phyloP scores from a whole-genome alignment of 371 early-diverging fungal genomes.

The Coemansia sp. region DNA sequence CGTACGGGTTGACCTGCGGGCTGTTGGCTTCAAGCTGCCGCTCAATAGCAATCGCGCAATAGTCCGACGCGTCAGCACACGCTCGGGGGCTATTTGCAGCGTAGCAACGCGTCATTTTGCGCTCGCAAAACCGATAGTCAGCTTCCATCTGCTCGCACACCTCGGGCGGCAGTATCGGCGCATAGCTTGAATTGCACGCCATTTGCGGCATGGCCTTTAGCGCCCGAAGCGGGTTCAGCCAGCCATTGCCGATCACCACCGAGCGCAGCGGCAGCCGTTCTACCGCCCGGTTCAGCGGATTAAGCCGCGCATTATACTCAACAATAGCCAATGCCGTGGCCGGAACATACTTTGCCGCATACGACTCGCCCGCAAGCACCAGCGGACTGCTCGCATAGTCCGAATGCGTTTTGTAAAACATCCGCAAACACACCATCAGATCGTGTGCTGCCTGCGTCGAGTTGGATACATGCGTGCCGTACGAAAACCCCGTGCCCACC shows the following conservation, averaged over 20 bases:
- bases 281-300: neutral
- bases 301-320: slow-evolving; percentile 51
- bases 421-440: slow-evolving; percentile 62
- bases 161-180: slow-evolving; percentile 61
- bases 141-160: slow-evolving; percentile 67
- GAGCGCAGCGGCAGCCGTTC: slow-evolving; percentile 63
- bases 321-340: slow-evolving; percentile 66
- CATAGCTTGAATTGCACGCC: slow-evolving; percentile 75
- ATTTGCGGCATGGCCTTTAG: slow-evolving; percentile 79
- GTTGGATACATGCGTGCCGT: slow-evolving; percentile 56
- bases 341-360: slow-evolving; percentile 76
- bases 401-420: slow-evolving; percentile 64
- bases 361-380: slow-evolving; percentile 59
- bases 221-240: slow-evolving; percentile 78
- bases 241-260: slow-evolving; percentile 83
- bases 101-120: too few species aligned
- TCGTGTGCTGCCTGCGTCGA: slow-evolving; percentile 59
- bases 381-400: slow-evolving; percentile 52
- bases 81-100: slow-evolving; percentile 7
- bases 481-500: slow-evolving; percentile 75
- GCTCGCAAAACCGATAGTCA: slow-evolving; percentile 64
- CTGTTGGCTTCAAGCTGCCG: slow-evolving; percentile 27
- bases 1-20: slow-evolving; percentile 68
- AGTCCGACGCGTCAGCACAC: slow-evolving; percentile 75
- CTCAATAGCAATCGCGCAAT: slow-evolving; percentile 71